Evolutionary conservation across 2,329 filamentous ascomycete species (phyloP).

Genomic region (Phaeophleospora eucalypticola): DNA sequence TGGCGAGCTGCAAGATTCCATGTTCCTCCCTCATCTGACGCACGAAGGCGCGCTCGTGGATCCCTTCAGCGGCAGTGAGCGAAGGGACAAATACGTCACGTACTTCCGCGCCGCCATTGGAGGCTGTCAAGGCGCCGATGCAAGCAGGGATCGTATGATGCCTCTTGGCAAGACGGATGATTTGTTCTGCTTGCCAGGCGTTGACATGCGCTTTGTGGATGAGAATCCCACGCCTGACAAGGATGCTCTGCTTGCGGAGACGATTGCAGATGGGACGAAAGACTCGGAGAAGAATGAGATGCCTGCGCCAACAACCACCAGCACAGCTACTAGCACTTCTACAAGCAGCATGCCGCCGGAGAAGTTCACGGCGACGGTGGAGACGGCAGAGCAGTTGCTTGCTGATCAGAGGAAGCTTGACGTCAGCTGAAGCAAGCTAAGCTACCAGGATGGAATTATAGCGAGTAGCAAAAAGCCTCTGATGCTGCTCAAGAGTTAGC

Average conservation of each 20-base stretch:
- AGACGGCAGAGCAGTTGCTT: background rate
- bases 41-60: slow-evolving; percentile 57
- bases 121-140: slow-evolving; percentile 52
- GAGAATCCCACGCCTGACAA: slow-evolving; percentile 10
- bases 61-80: slow-evolving; percentile 38
- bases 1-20: slow-evolving; percentile 46
- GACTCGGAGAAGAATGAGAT: background rate
- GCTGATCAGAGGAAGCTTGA: background rate
- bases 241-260: slow-evolving; percentile 6
- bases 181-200: slow-evolving; percentile 58
- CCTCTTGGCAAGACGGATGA: slow-evolving; percentile 48
- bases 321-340: background rate
- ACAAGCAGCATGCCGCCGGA: background rate
- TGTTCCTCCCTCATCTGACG: slow-evolving; percentile 55
- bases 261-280: slow-evolving; percentile 7
- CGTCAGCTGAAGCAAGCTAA: background rate
- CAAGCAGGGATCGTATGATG: slow-evolving; percentile 30
- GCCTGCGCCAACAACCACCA: background rate
- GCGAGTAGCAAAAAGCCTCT: background rate
- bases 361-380: background rate
- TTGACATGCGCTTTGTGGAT: slow-evolving; percentile 24
- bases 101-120: slow-evolving; percentile 63
- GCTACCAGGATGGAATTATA: background rate
- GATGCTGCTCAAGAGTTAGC: no score
- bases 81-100: slow-evolving; percentile 51